Percentiles rank a stretch among this genome's conserved stretches.
phyloP scores from a whole-genome alignment of 73 alveolate genomes.

The Uronychia binucleata region DNA sequence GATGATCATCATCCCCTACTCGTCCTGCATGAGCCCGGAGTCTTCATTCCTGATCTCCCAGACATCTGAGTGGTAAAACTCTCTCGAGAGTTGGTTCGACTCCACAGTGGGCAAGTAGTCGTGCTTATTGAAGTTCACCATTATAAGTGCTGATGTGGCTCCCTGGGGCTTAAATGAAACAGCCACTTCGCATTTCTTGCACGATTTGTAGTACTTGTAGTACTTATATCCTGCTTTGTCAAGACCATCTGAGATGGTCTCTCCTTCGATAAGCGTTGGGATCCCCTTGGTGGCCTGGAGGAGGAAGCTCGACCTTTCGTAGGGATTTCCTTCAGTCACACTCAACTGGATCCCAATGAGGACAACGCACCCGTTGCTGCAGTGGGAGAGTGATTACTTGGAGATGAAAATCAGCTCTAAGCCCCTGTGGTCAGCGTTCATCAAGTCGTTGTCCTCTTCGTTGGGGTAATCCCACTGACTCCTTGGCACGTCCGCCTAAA shows the following conservation, averaged over 20 bases:
- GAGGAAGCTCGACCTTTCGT: not conserved
- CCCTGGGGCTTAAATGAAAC: not conserved
- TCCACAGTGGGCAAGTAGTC: not conserved
- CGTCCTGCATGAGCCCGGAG: not conserved
- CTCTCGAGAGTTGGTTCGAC: not conserved
- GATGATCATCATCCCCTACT: not conserved
- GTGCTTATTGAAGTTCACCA: not conserved
- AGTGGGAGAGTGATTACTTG: not conserved
- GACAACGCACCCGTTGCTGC: not conserved
- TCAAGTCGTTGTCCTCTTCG: not conserved
- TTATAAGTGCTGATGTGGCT: not conserved
- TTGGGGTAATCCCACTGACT: not conserved
- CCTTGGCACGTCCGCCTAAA: not conserved
- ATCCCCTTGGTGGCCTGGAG: not conserved
- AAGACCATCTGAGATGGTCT: not conserved
- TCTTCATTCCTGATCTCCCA: not conserved
- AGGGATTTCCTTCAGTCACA: not conserved
- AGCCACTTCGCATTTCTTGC: not conserved
- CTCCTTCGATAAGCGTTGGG: not conserved
- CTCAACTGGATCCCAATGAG: not conserved
- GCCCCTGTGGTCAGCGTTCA: not conserved
- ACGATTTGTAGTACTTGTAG: not conserved
- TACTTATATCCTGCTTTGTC: not conserved
- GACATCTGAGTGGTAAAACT: not conserved
- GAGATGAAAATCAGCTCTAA: not conserved